Conservation (phyloP, 202 grass and related monocot species). For the Panicum hallii region DNA sequence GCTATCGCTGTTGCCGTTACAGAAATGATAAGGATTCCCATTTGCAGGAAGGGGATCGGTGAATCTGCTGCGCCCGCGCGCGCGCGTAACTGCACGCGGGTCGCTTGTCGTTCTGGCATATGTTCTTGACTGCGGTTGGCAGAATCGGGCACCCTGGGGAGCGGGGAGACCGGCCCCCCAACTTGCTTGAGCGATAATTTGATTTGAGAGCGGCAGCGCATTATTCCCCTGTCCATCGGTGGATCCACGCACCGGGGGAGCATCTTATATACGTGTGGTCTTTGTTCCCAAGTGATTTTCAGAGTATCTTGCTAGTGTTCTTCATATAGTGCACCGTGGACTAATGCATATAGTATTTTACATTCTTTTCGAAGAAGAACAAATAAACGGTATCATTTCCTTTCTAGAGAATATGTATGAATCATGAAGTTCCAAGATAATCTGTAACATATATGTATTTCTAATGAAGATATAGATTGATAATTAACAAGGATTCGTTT, state of each 20-base stretch:
- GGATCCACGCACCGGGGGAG: slow-evolving; percentile 35
- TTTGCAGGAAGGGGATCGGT: slow-evolving; percentile 9
- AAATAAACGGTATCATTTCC: neutral
- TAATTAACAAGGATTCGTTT: neutral
- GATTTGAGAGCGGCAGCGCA: slow-evolving; percentile 33
- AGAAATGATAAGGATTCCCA: slow-evolving; percentile 50
- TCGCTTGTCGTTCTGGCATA: slow-evolving; percentile 20
- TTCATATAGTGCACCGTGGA: neutral
- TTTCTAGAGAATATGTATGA: slow-evolving; percentile 10
- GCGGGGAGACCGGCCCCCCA: slow-evolving; percentile 8
- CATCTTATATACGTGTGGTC: neutral
- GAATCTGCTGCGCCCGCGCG: slow-evolving; percentile 7
- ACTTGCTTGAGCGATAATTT: slow-evolving; percentile 46
- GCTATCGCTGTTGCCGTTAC: slow-evolving; percentile 7
- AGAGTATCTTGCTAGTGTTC: slow-evolving; percentile 2
- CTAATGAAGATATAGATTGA: neutral
- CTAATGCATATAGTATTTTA: neutral
- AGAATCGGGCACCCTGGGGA: slow-evolving; percentile 35
- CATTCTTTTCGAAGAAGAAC: neutral
- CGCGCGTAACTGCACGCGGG: neutral
- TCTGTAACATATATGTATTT: neutral
- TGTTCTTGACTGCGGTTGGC: slow-evolving; percentile 36
- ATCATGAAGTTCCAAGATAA: neutral
- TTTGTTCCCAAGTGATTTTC: slow-evolving; percentile 10
- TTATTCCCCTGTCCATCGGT: neutral